Conservation (phyloP, 2,329 filamentous ascomycete genomes). For the Fusarium luffae region DNA sequence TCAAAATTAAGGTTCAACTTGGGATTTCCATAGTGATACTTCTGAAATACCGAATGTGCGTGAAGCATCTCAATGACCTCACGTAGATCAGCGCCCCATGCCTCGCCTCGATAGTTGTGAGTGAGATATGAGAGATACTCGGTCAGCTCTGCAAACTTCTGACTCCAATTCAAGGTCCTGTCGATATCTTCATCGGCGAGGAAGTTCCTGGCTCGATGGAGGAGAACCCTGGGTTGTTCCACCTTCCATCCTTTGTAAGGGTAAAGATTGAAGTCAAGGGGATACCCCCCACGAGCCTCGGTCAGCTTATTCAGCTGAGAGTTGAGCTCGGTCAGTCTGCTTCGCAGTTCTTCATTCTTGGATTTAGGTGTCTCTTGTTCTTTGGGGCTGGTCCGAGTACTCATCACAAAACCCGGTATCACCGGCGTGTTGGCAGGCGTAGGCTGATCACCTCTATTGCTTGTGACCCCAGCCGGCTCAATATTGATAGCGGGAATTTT, state of each 20-base stretch:
- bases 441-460: not conserved
- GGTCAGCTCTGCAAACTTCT: constrained; percentile 51
- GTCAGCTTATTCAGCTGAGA: not conserved
- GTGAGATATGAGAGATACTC: constrained; percentile 55
- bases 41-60: constrained; percentile 51
- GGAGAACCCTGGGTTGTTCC: constrained; percentile 49
- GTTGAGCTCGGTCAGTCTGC: not conserved
- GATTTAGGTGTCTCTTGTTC: not conserved
- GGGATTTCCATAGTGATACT: constrained; percentile 49
- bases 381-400: constrained; percentile 8
- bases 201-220: constrained; percentile 55
- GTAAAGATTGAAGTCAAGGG: constrained; percentile 18
- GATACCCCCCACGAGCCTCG: not conserved
- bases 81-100: constrained; percentile 47
- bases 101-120: constrained; percentile 36
- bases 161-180: constrained; percentile 54
- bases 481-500: not conserved
- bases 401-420: constrained; percentile 23
- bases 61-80: constrained; percentile 50
- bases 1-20: constrained; percentile 46
- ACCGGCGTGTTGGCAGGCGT: not conserved
- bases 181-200: constrained; percentile 61
- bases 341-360: not conserved
- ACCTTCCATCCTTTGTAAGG: constrained; percentile 52
- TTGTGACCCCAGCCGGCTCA: not conserved